Percentiles rank a stretch among this genome's conserved stretches.
phyloP scores from a whole-genome alignment of 768 basidiomycete species.

The Pisolithus albus region DNA sequence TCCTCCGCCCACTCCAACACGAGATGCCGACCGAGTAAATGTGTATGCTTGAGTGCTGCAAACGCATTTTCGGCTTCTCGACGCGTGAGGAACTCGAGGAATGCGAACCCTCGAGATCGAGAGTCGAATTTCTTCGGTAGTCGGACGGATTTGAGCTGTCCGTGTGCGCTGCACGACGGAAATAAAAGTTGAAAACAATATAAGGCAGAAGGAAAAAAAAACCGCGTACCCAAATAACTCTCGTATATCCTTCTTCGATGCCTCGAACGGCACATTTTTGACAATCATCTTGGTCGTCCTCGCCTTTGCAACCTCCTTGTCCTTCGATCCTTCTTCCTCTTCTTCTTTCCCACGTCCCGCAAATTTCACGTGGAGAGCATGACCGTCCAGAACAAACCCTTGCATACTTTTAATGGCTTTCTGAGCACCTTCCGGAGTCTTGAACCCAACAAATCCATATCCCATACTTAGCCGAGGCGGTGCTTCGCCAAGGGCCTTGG shows the following conservation, averaged over 20 bases:
- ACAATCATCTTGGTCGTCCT: conserved; percentile 92
- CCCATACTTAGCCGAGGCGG: conserved; percentile 80
- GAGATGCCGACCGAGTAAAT: conserved; percentile 91
- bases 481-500: conserved; percentile 24
- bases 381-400: conserved; percentile 81
- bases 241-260: conserved; percentile 84
- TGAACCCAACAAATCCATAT: conserved; percentile 94
- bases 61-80: conserved; percentile 89
- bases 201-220: not conserved
- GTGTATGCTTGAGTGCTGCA: conserved; percentile 82
- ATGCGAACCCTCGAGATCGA: conserved; percentile 89
- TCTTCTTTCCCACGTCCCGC: conserved; percentile 74
- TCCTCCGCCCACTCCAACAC: conserved; percentile 93
- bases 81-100: conserved; percentile 87
- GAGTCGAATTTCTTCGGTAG: conserved; percentile 89
- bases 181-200: not conserved
- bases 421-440: conserved; percentile 62
- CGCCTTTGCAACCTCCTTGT: conserved; percentile 39
- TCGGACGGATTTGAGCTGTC: conserved; percentile 89
- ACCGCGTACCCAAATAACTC: conserved; percentile 79
- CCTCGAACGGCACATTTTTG: conserved; percentile 98
- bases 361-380: conserved; percentile 75
- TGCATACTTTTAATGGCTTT: conserved; percentile 72
- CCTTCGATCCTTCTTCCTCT: conserved; percentile 45
- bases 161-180: conserved; percentile 57